phyloP scores from a whole-genome alignment of 208 protist species.

The Porcisia deanei region DNA sequence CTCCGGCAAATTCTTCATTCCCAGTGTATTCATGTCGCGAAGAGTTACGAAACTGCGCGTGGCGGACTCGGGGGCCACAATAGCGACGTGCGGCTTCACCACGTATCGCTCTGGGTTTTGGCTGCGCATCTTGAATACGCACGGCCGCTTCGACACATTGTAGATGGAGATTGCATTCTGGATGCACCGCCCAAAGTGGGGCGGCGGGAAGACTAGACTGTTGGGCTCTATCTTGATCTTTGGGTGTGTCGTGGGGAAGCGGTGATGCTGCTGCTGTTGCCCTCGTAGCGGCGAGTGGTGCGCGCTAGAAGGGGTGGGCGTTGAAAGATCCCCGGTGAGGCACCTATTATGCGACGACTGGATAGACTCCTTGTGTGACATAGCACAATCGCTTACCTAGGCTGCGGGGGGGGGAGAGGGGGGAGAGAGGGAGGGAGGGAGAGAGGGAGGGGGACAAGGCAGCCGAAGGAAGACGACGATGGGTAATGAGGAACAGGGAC shows the following conservation, averaged over 20 bases:
- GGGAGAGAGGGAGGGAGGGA: neutral
- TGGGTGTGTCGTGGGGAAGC: slow-evolving; percentile 21
- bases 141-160: slow-evolving; percentile 53
- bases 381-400: neutral
- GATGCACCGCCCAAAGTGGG: slow-evolving; percentile 60
- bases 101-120: slow-evolving; percentile 68
- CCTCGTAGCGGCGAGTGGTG: neutral
- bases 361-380: slow-evolving; percentile 10
- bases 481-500: too few relatives aligned
- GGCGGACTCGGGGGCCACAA: slow-evolving; percentile 47
- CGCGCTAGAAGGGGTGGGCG: neutral
- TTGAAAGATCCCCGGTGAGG: neutral
- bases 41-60: slow-evolving; percentile 61
- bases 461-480: too few relatives aligned
- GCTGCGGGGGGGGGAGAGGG: neutral
- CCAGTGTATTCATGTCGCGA: slow-evolving; percentile 38
- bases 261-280: slow-evolving; percentile 1
- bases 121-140: slow-evolving; percentile 70
- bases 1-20: slow-evolving; percentile 32
- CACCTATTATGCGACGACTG: slow-evolving; percentile 4
- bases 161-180: slow-evolving; percentile 69
- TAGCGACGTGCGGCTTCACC: slow-evolving; percentile 61
- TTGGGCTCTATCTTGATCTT: slow-evolving; percentile 59
- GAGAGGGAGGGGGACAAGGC: too few relatives aligned
- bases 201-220: slow-evolving; percentile 67